Conservation (phyloP, 495 filamentous ascomycete genomes). For the Hyphodiscus hymeniophilus region DNA sequence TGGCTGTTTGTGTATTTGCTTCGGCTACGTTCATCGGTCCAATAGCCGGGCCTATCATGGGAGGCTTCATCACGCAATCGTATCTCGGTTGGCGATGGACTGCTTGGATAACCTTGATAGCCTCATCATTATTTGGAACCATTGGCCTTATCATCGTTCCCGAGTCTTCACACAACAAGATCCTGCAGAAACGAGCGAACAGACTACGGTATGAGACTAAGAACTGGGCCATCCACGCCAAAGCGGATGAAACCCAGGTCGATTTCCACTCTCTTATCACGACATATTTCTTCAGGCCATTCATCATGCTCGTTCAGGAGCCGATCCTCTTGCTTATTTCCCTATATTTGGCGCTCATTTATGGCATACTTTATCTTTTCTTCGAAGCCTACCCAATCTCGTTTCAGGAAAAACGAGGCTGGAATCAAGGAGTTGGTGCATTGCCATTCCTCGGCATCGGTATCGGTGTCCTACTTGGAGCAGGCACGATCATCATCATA, state of each 20-base stretch:
- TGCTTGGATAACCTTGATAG: conserved; percentile 55
- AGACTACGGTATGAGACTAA: conserved; percentile 36
- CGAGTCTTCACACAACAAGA: conserved; percentile 51
- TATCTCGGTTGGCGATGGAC: conserved; percentile 60
- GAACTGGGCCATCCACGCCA: conserved; percentile 19
- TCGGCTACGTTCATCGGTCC: conserved; percentile 74
- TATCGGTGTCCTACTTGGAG: conserved; percentile 56
- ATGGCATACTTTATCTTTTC: conserved; percentile 51
- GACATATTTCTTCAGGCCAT: conserved; percentile 14
- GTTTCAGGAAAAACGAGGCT: conserved; percentile 64
- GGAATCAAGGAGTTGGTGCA: conserved; percentile 58
- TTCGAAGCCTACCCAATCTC: conserved; percentile 70
- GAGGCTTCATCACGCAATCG: conserved; percentile 57
- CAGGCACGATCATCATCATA: conserved; percentile 22
- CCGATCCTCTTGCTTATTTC: conserved; percentile 70
- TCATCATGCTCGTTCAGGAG: conserved; percentile 51
- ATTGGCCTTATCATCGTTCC: conserved; percentile 28
- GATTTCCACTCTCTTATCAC: conserved; percentile 10
- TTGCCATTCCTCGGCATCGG: conserved; percentile 71
- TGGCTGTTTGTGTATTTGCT: conserved; percentile 74
- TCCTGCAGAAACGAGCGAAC: conserved; percentile 49
- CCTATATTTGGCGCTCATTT: conserved; percentile 48
- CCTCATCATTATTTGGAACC: conserved; percentile 31
- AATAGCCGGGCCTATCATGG: conserved; percentile 59
- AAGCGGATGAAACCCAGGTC: conserved; percentile 10